These are phyloP conservation scores for Cicer chorassanicum DNA, from an alignment of 306 rosid species.

Conservation along the genomic window DNA sequence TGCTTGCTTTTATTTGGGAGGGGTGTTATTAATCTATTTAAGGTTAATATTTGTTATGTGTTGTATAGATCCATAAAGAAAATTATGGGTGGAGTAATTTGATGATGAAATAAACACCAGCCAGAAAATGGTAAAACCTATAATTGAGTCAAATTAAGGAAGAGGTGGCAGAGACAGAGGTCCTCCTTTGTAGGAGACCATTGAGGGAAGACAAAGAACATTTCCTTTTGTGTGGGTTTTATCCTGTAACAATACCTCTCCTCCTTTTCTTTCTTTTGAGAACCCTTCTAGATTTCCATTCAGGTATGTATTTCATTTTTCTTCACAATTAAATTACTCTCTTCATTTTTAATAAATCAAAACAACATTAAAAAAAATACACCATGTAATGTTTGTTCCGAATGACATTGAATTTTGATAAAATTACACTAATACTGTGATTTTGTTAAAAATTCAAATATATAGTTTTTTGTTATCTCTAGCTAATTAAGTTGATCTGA, in stretches of 20 bases:
- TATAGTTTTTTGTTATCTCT: background rate
- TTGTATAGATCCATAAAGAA: background rate
- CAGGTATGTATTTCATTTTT: constrained; percentile 49
- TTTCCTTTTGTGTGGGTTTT: constrained; percentile 38
- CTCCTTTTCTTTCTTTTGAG: constrained; percentile 47
- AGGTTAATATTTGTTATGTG: constrained; percentile 24
- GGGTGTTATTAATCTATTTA: constrained; percentile 12
- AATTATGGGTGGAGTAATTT: constrained; percentile 6
- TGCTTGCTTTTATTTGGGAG: background rate
- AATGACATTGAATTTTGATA: background rate
- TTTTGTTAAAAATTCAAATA: background rate
- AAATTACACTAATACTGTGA: background rate
- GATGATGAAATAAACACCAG: constrained; percentile 38
- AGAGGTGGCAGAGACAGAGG: constrained; percentile 41
- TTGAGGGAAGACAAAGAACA: constrained; percentile 39
- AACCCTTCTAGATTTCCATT: constrained; percentile 39
- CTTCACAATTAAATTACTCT: background rate
- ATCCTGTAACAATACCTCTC: constrained; percentile 15
- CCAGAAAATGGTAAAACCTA: constrained; percentile 56
- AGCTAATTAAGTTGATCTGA: background rate
- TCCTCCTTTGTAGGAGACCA: constrained; percentile 66
- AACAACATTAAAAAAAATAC: background rate
- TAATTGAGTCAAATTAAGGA: constrained; percentile 56
- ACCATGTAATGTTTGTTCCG: background rate
- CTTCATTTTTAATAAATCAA: background rate